Evolutionary conservation across 2,329 filamentous ascomycete genomes (phyloP).

Genomic region (Lachnellula occidentalis): DNA sequence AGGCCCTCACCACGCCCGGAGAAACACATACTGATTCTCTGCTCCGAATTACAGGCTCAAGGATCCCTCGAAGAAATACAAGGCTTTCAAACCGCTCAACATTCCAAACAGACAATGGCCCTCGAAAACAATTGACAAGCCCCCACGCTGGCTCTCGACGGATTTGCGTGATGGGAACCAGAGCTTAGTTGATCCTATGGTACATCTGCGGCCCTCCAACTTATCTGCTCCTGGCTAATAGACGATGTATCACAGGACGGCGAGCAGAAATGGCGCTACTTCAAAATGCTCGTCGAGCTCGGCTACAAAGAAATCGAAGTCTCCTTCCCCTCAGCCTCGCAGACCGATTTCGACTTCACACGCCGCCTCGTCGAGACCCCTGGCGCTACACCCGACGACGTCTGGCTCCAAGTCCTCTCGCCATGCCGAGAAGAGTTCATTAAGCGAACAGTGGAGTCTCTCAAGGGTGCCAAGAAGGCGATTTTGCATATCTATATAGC

Average conservation of each 20-base stretch:
- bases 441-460: slow-evolving; percentile 77
- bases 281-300: slow-evolving; percentile 85
- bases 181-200: slow-evolving; percentile 74
- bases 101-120: slow-evolving; percentile 44
- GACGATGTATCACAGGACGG: background rate
- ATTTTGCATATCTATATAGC: slow-evolving; percentile 95
- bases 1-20: background rate
- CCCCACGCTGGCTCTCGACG: slow-evolving; percentile 85
- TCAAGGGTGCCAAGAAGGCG: slow-evolving; percentile 86
- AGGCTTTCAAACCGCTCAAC: slow-evolving; percentile 56
- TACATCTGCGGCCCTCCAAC: slow-evolving; percentile 54
- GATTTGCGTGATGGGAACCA: slow-evolving; percentile 92
- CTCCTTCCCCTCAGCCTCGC: slow-evolving; percentile 88
- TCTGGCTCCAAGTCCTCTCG: slow-evolving; percentile 85
- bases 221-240: background rate
- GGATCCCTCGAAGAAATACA: slow-evolving; percentile 72
- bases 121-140: slow-evolving; percentile 61
- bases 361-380: slow-evolving; percentile 79
- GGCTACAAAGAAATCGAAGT: slow-evolving; percentile 99
- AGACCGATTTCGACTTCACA: slow-evolving; percentile 96
- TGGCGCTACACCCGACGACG: slow-evolving; percentile 78
- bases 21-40: background rate
- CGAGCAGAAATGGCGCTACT: slow-evolving; percentile 92
- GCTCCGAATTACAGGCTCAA: slow-evolving; percentile 52
- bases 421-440: slow-evolving; percentile 92